Evolutionary conservation across 768 basidiomycete genomes (phyloP), one percentile per base, ranked within the genome.

Genomic region (Chlorophyllum brunneum): DNA sequence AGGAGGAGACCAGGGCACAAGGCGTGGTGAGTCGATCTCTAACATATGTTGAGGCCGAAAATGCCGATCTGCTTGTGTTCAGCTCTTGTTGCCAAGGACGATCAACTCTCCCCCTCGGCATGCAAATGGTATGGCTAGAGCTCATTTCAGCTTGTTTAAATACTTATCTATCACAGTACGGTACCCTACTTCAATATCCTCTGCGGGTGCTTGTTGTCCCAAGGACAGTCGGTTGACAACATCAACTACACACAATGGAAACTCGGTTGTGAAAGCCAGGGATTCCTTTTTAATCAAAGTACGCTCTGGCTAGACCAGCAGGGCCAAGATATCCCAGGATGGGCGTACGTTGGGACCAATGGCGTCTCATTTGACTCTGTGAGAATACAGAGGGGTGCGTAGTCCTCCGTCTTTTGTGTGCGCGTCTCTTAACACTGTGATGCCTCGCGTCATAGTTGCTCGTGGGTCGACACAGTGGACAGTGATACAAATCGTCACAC

Each of bases 401-500:
- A 7, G 9, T 9, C 18, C 2, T 36, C 10, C 23, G 33, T 36
- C 11, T 23, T 45, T 46, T 42, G 15, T 31, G 33, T 26, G 24
- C 20, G 42, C 37, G 8, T 39, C 26, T 8, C 11, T 33, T 23
- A 36, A 45, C 38, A 2, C 20, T 40, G 31, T 60, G 56, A 4
- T 8, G 23, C 42, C n/a, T n/a, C n/a, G n/a, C n/a, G n/a, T n/a
- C n/a, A n/a, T 51, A 38, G 51, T 5, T 24, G 49, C 54, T 23
- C 40, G 30, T 9, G 18, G 46, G 10, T 41, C 48, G 2, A 43
- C 37, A 26, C 39, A n/a, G 33, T 66, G 65, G 65, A 54, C 62
- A 9, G 16, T 20, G 2, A 7, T 65, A 5, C 63, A 65, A 34
- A 62, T 62, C 23, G 20, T 59, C 1, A 41, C 60, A 2, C 62